Evolutionary conservation across 768 basidiomycete species (phyloP).

Genomic region (Hydnomerulius pinastri): DNA sequence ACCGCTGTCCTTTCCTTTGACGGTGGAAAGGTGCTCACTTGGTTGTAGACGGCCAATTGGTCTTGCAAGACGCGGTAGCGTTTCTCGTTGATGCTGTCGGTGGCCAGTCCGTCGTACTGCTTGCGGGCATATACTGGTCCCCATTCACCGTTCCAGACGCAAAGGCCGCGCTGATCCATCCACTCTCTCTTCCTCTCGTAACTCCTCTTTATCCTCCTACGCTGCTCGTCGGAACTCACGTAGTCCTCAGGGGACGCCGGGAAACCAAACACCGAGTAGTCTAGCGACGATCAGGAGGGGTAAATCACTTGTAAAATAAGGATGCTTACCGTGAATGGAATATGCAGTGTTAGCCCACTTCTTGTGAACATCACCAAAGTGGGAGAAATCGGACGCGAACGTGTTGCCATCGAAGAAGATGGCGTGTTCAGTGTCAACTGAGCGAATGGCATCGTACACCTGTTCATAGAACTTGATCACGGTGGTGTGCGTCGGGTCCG

Average conservation of each 20-base stretch:
- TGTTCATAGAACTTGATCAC: conserved; percentile 69
- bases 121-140: conserved; percentile 78
- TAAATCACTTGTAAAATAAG: not conserved
- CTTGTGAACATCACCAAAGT: conserved; percentile 63
- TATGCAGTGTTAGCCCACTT: conserved; percentile 74
- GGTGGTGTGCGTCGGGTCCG: conserved; percentile 66
- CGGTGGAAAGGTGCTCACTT: conserved; percentile 35
- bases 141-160: conserved; percentile 83
- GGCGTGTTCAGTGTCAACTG: conserved; percentile 66
- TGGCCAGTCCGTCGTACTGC: conserved; percentile 57
- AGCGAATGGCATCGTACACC: conserved; percentile 69
- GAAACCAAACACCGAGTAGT: conserved; percentile 60
- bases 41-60: conserved; percentile 71
- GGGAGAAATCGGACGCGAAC: conserved; percentile 76
- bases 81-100: conserved; percentile 64
- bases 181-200: conserved; percentile 77
- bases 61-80: conserved; percentile 70
- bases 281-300: conserved; percentile 6
- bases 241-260: conserved; percentile 60
- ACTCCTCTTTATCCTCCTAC: conserved; percentile 49
- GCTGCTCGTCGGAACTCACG: conserved; percentile 53
- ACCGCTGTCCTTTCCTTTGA: not conserved
- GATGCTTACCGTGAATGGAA: conserved; percentile 65
- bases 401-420: conserved; percentile 87
- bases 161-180: conserved; percentile 67